Base-by-base conservation (phyloP, 306 rosid genomes). In the Fragaria nilgerrensis region DNA sequence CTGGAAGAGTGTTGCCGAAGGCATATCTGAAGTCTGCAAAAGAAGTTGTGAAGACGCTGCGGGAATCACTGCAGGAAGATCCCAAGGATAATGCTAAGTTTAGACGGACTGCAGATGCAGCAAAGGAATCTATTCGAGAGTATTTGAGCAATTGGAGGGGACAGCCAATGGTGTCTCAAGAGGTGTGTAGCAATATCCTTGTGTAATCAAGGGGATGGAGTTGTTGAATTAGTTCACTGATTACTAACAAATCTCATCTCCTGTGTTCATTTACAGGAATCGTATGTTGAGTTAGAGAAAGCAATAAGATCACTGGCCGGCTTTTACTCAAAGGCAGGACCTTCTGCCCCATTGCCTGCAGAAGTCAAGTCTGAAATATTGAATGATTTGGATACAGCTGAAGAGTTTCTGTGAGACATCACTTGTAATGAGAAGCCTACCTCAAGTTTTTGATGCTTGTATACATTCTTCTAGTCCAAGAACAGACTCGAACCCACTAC, bases 81-180 rank as follows among this genome's bases (percentile, higher is more conserved):
- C 78, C 92, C 41, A 79, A 84, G 41, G 89, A 92, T 37, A 78
- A 17, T 71, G 93, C 97, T 3, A 90, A 90, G 66, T 95, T 95
- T 37, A 85, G 97, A 80, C 64, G 99, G 9, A 90, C 89, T n/a
- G 99, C 99, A n/a, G 97, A 95, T 70, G 89, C 92, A 29, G 96
- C 97, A 34, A 95, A 89, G 89, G 97, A 92, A 70, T 88, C 97
- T 0, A 95, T 95, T 72, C 88, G 96, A 20, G 96, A 92, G 77
- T 92, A 87, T 80, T 76, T 95, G 80, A 79, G 93, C 86, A 89
- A 72, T 67, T 95, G 99, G 99, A 82, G 85, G 82, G 99, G 99
- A 39, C 82, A 92, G 15, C 86, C 85, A 63, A 74, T 72, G 27
- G 84, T 92, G 76, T 83, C 62, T 72, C 85, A 85, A 86, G 96